Conservation (phyloP, 257 asterid species). For the Lithospermum erythrorhizon region DNA sequence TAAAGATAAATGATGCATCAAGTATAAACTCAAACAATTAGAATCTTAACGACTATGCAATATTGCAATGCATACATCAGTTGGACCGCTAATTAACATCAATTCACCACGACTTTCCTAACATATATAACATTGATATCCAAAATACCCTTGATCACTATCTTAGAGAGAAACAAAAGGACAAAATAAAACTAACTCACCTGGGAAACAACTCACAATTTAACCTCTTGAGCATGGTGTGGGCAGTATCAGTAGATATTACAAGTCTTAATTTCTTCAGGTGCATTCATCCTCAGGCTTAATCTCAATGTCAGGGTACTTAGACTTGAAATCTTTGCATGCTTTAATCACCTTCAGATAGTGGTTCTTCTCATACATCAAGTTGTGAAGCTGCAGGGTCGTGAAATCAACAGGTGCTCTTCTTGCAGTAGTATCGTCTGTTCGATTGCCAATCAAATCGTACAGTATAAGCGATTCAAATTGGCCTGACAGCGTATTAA, state of each 20-base stretch:
- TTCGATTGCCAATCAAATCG: constrained; percentile 43
- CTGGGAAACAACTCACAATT: constrained; percentile 85
- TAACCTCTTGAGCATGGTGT: constrained; percentile 88
- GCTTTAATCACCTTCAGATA: constrained; percentile 90
- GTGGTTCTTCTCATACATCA: constrained; percentile 95
- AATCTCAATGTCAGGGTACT: constrained; percentile 77
- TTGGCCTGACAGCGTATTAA: no score
- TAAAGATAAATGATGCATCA: no score
- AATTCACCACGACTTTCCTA: no score
- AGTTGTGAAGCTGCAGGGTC: constrained; percentile 87
- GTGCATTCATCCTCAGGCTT: constrained; percentile 89
- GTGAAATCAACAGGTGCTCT: constrained; percentile 84
- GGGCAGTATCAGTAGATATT: constrained; percentile 52
- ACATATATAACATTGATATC: no score
- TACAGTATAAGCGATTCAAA: no score
- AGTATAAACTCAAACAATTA: no score
- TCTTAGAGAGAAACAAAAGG: not conserved
- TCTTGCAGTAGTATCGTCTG: constrained; percentile 90
- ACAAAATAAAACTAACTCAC: constrained; percentile 19
- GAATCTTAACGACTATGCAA: no score
- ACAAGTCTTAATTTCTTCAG: constrained; percentile 57
- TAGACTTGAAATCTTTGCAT: constrained; percentile 89
- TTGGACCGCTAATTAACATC: no score
- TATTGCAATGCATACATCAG: no score
- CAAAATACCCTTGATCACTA: no score